These are phyloP conservation scores for Yamadazyma scolyti DNA, from an alignment of 805 yeast genomes.

Conservation along the genomic window DNA sequence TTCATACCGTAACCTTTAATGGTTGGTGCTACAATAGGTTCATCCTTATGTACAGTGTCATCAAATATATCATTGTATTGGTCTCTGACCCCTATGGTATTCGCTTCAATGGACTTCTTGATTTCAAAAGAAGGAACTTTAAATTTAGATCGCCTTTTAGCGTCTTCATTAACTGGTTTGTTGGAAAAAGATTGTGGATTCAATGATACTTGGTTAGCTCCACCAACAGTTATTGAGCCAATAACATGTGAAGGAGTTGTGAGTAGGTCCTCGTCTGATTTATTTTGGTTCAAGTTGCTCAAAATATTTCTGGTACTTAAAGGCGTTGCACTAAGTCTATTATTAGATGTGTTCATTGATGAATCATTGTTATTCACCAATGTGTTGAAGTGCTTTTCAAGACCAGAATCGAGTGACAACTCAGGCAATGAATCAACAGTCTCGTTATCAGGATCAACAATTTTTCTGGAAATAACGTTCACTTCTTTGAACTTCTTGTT, in stretches of 20 bases:
- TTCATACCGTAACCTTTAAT: slow-evolving; percentile 44
- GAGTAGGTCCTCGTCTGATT: slow-evolving; percentile 5
- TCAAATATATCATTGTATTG: slow-evolving; percentile 28
- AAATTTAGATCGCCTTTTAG: slow-evolving; percentile 24
- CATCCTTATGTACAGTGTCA: slow-evolving; percentile 7
- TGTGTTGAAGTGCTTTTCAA: slow-evolving; percentile 40
- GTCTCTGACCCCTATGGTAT: neutral
- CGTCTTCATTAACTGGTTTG: slow-evolving; percentile 6
- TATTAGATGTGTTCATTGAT: slow-evolving; percentile 13
- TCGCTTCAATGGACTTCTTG: slow-evolving; percentile 20
- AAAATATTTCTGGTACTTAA: slow-evolving; percentile 28
- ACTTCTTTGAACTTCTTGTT: slow-evolving; percentile 36
- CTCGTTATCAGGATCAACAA: slow-evolving; percentile 42
- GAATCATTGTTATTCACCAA: slow-evolving; percentile 7
- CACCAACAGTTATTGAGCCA: neutral
- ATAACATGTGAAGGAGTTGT: neutral
- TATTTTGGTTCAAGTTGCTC: slow-evolving; percentile 16
- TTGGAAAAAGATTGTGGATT: slow-evolving; percentile 3
- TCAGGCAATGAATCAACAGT: slow-evolving; percentile 45
- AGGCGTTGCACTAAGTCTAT: slow-evolving; percentile 21
- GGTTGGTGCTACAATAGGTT: slow-evolving; percentile 35
- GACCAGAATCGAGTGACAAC: slow-evolving; percentile 45
- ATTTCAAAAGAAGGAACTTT: slow-evolving; percentile 42
- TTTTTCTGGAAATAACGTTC: slow-evolving; percentile 38
- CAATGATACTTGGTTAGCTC: neutral